phyloP scores from a whole-genome alignment of 345 rosid genomes.

The Gossypium herbaceum region DNA sequence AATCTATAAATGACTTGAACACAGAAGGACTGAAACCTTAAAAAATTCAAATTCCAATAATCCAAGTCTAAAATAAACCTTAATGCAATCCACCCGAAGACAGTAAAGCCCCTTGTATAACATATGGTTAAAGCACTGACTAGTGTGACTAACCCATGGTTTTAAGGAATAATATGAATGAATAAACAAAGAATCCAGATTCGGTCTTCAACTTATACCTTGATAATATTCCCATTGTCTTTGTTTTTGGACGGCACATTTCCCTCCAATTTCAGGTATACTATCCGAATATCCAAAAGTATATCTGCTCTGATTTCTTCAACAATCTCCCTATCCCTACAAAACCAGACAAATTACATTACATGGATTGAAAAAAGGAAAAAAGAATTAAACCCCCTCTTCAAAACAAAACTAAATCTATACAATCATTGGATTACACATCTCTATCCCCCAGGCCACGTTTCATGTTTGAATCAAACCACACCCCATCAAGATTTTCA shows the following conservation, averaged over 20 bases:
- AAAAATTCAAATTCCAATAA: no score
- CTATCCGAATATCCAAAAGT: constrained; percentile 27
- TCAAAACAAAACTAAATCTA: background rate
- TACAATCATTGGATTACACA: constrained; percentile 23
- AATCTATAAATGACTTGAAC: no score
- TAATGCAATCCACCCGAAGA: no score
- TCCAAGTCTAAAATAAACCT: no score
- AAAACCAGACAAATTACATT: background rate
- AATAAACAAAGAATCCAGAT: background rate
- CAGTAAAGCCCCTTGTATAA: background rate
- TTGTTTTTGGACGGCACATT: constrained; percentile 20
- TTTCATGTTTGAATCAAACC: background rate
- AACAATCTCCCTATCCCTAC: constrained; percentile 10
- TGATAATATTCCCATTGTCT: constrained; percentile 17
- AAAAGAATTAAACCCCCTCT: background rate
- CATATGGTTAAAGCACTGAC: background rate
- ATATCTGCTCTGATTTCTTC: constrained; percentile 22
- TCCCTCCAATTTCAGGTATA: background rate
- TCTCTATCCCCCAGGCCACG: constrained; percentile 11
- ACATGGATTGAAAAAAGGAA: no score
- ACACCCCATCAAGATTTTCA: background rate
- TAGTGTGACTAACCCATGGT: background rate
- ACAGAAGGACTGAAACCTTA: no score
- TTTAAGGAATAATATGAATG: background rate
- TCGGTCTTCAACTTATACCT: constrained; percentile 4